These are phyloP conservation scores for Miamiensis avidus DNA, from an alignment of 169 alveolate species.

Conservation along the genomic window DNA sequence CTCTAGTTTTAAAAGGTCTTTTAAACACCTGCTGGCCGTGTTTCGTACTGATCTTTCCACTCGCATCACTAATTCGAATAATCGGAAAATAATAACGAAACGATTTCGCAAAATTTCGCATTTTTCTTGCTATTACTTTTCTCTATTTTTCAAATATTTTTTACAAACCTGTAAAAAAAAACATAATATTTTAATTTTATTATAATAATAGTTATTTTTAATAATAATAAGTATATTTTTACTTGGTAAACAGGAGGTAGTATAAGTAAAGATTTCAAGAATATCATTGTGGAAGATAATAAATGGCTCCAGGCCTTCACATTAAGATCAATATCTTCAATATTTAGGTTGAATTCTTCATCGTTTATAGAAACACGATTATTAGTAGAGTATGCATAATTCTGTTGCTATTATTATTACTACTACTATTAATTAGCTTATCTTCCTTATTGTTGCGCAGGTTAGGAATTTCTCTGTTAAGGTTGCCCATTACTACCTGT, in stretches of 20 bases:
- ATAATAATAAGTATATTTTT: too few relatives aligned
- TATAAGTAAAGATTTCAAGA: neutral
- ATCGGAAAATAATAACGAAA: neutral
- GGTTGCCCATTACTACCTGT: neutral
- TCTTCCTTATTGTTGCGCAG: neutral
- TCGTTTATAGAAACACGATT: neutral
- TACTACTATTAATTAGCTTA: neutral
- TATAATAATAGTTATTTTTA: too few relatives aligned
- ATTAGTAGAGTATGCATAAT: conserved; percentile 1
- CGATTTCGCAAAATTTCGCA: conserved; percentile 6
- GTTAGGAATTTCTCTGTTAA: neutral
- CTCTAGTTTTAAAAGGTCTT: conserved; percentile 3
- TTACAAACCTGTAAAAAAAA: neutral
- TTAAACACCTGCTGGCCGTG: conserved; percentile 5
- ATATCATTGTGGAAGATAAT: neutral
- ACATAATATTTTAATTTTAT: too few relatives aligned
- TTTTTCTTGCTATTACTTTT: conserved; percentile 1
- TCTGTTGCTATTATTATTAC: too few relatives aligned
- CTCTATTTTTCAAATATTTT: conserved; percentile 7
- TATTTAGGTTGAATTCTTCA: conserved; percentile 24
- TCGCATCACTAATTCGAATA: conserved; percentile 19
- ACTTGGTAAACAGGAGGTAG: conserved; percentile 18
- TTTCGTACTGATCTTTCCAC: conserved; percentile 12
- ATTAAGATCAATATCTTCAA: conserved; percentile 25
- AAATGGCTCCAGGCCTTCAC: neutral